Conservation (phyloP, 495 filamentous ascomycete species). For the Acidomyces sp. region DNA sequence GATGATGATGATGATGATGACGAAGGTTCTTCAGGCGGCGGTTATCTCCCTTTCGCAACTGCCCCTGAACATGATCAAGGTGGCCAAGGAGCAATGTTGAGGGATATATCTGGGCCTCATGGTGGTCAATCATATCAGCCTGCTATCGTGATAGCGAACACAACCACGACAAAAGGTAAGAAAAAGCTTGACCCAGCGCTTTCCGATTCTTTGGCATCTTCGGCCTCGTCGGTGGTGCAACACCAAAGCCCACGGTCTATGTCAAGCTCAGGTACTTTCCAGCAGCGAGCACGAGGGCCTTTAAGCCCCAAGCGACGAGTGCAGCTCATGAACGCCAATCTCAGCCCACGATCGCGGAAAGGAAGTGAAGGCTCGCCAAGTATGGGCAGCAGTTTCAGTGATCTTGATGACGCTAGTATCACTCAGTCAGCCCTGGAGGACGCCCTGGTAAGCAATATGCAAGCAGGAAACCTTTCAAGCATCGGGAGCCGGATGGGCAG, state of each 20-base stretch:
- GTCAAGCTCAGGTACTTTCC: conserved; percentile 9
- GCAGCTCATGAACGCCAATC: conserved; percentile 8
- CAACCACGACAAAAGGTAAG: background rate
- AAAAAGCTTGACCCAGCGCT: conserved; percentile 2
- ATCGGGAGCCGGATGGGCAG: conserved; percentile 53
- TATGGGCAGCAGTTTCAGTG: conserved; percentile 96
- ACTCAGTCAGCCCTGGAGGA: conserved; percentile 91
- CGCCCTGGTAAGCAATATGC: conserved; percentile 83
- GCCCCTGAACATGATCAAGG: conserved; percentile 23
- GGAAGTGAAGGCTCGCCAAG: conserved; percentile 80
- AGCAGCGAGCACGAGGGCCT: conserved; percentile 21
- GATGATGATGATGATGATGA: conserved; percentile 42
- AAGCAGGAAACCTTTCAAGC: conserved; percentile 47
- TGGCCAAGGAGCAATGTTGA: conserved; percentile 51
- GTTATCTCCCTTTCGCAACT: conserved; percentile 55
- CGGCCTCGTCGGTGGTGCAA: conserved; percentile 14
- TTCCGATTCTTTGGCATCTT: conserved; percentile 23
- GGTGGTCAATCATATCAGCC: background rate
- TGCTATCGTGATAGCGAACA: background rate
- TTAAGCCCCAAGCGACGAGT: conserved; percentile 43
- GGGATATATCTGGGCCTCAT: conserved; percentile 29
- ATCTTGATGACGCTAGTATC: conserved; percentile 89
- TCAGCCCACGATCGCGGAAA: conserved; percentile 45
- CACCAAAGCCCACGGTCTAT: conserved; percentile 7
- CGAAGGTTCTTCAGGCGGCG: conserved; percentile 40